Base-by-base conservation (phyloP, 2,329 filamentous ascomycete species). In the Penicillium sumatraense region DNA sequence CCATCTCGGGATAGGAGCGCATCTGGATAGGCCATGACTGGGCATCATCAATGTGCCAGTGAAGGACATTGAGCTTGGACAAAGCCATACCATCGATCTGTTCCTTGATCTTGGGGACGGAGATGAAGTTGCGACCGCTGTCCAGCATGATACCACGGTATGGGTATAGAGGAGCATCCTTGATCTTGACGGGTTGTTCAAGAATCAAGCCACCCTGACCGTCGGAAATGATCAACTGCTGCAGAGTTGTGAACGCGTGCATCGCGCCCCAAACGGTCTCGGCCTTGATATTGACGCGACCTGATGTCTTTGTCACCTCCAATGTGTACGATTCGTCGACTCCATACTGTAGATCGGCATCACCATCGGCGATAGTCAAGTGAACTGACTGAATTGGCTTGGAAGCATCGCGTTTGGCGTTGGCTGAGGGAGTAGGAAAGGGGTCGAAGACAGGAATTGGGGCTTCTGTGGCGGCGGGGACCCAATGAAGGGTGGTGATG, bases 251-350 rank as follows among this genome's bases (percentile, higher is more conserved):
- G 60, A 84, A 80, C 9, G 81, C 82, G 63, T 83, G 81, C 10
- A 84, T 74, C 16, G 79, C 81, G 33, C 82, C 82, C 74, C 81
- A 84, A 42, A 80, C 73, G 0, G 82, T 84, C 65, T 79, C 68
- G 23, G 82, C 77, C 1, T 72, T 75, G 59, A 84, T 78, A 8
- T 75, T 63, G 53, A 84, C 70, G 3, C 68, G 69, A 29, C 70
- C 66, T 2, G 80, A 79, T 18, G 65, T 66, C 5, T 70, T 59
- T 1, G 66, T 59, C 33, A 83, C 74, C 16, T 77, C 71, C 18
- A 84, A 61, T 0, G 76, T 81, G 65, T 84, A 84, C n/a, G 81
- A 83, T 62, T 84, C 82, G 53, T 84, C 80, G 20, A 84, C 81
- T 3, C 80, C 82, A 59, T 84, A 81, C 63, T 83, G 76, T 26